Evolutionary conservation across 352 stramenopile genomes (phyloP), one percentile per base, ranked within the genome.

Genomic region (Elongisporangium senticosum): DNA sequence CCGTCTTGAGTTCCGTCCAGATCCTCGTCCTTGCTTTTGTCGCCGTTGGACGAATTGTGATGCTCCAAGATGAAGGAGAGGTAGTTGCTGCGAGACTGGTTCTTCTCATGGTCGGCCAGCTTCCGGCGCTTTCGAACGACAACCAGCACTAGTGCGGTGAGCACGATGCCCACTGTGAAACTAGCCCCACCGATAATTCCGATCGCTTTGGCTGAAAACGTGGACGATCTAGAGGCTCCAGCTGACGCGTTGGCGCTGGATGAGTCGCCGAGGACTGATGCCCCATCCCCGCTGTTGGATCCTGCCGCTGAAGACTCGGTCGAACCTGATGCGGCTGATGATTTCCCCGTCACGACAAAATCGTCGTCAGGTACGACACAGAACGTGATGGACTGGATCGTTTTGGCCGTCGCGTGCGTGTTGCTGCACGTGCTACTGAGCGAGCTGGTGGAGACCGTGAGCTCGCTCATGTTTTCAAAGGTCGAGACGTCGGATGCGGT

Each of bases 141-240:
- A 0, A 69, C 51, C 51, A 83, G 77, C 11, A 64, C 73, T 17
- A 83, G 53, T 1, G 57, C 64, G 49, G 58, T 75, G n/a, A 82
- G 43, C 7, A 85, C 15, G 17, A 81, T 47, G 13, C 73, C 75
- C 5, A 82, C 50, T 4, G 78, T 47, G 59, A 82, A 80, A 39
- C 76, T 75, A n/a, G 65, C 69, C n/a, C 70, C 68, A 26, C 75
- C 75, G 39, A 84, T 79, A n/a, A 84, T 65, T 0, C 64, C 68
- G 21, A 84, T 80, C 15, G 75, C 68, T 55, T 76, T 69, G 19
- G 65, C 68, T 13, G 75, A 82, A 51, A 84, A 84, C 33, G 65
- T 65, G 39, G 63, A 69, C 17, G 62, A 64, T 10, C 33, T 15
- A 14, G 33, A 43, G 10, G 33, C 8, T 43, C 11, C 33, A 17